A percentile compares a stretch with the other conserved stretches of the same genome.
Conservation (phyloP, 345 rosid genomes). For the Eucalyptus polyanthemos region DNA sequence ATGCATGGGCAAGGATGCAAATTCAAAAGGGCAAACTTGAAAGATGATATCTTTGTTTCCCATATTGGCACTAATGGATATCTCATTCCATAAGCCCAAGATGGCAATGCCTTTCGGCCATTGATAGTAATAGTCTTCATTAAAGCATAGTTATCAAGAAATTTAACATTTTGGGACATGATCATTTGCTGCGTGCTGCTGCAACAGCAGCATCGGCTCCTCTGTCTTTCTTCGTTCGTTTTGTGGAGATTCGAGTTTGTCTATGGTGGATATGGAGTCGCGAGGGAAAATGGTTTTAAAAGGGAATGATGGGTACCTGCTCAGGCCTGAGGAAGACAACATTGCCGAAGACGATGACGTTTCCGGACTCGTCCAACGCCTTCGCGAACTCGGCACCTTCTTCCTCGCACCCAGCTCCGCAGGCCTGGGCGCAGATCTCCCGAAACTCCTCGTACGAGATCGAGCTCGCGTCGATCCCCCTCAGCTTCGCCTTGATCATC, state of each 20-base stretch:
- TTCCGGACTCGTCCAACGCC: conserved; percentile 49
- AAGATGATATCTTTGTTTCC: background rate
- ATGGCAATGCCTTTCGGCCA: background rate
- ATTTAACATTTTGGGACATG: background rate
- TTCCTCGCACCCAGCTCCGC: conserved; percentile 19
- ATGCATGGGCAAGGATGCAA: background rate
- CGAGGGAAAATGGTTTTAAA: background rate
- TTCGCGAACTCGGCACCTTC: conserved; percentile 47
- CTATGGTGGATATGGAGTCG: background rate
- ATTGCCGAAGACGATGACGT: conserved; percentile 67
- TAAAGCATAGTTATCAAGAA: background rate
- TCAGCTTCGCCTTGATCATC: conserved; percentile 45
- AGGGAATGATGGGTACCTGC: conserved; percentile 28
- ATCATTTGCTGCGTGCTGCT: background rate
- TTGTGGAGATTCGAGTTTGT: background rate
- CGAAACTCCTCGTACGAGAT: conserved; percentile 37
- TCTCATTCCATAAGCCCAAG: background rate
- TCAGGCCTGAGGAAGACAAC: conserved; percentile 64
- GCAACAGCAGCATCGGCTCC: background rate
- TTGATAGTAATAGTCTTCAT: background rate
- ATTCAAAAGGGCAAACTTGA: background rate
- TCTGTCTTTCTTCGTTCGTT: background rate
- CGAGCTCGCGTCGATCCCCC: conserved; percentile 29
- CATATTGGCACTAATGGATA: background rate
- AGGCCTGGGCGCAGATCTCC: conserved; percentile 32